Evolutionary conservation across 257 asterid species (phyloP).

Genomic region (Dorcoceras hygrometricum): DNA sequence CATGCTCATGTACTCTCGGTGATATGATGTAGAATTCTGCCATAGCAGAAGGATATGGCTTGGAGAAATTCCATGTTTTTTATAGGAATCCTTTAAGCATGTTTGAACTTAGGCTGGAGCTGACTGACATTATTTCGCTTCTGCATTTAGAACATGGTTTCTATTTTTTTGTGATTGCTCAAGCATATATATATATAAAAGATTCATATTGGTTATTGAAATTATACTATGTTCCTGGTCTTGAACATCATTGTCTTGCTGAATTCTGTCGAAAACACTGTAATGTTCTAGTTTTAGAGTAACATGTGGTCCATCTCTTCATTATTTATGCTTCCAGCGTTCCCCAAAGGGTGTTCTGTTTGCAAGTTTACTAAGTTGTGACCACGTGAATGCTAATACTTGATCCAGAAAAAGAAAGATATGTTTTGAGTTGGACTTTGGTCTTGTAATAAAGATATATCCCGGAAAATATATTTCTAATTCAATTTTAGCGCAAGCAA

Average conservation of each 20-base stretch:
- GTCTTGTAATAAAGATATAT: too few relatives aligned
- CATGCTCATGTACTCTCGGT: not conserved
- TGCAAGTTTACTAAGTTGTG: constrained; percentile 14
- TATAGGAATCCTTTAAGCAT: not conserved
- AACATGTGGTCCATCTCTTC: constrained; percentile 20
- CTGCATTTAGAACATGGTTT: not conserved
- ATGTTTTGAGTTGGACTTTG: too few relatives aligned
- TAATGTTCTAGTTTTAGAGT: not conserved
- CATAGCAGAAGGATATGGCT: not conserved
- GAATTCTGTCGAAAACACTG: not conserved
- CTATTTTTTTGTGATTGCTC: not conserved
- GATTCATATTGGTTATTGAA: not conserved
- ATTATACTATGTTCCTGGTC: not conserved
- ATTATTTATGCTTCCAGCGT: not conserved
- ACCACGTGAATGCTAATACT: constrained; percentile 9
- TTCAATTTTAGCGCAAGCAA: too few relatives aligned
- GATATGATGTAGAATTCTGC: not conserved
- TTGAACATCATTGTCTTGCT: constrained; percentile 6
- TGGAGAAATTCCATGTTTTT: not conserved
- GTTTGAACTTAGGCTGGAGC: not conserved
- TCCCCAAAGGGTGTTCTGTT: constrained; percentile 18
- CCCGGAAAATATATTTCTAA: too few relatives aligned
- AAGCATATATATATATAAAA: not conserved
- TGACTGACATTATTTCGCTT: not conserved
- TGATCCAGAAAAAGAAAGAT: too few relatives aligned